Conservation (phyloP, 768 basidiomycete genomes). For the Kwoniella shandongensis region DNA sequence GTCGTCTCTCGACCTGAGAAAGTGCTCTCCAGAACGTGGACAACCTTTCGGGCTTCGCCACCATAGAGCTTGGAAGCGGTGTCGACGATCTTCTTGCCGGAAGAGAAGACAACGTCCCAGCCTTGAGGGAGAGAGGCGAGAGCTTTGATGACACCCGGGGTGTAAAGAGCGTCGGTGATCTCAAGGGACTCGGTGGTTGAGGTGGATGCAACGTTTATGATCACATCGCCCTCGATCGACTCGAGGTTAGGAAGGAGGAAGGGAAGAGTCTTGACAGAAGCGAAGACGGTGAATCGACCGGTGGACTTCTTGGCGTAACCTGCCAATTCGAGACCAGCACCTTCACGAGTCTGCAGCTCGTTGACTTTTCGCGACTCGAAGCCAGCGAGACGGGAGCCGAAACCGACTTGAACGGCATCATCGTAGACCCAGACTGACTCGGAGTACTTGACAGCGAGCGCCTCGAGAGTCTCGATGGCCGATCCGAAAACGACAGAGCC, state of each 20-base stretch:
- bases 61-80: slow-evolving; percentile 75
- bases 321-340: slow-evolving; percentile 46
- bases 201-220: slow-evolving; percentile 77
- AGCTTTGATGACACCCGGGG: slow-evolving; percentile 34
- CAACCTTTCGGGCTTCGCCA: slow-evolving; percentile 60
- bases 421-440: slow-evolving; percentile 49
- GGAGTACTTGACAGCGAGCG: slow-evolving; percentile 38
- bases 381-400: slow-evolving; percentile 30
- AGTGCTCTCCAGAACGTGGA: slow-evolving; percentile 89
- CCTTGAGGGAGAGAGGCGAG: slow-evolving; percentile 35
- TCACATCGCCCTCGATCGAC: slow-evolving; percentile 69
- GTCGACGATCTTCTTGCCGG: slow-evolving; percentile 77
- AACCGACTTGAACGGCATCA: slow-evolving; percentile 47
- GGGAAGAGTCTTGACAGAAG: slow-evolving; percentile 77
- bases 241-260: slow-evolving; percentile 76
- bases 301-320: slow-evolving; percentile 61
- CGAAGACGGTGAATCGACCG: slow-evolving; percentile 56
- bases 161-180: slow-evolving; percentile 69
- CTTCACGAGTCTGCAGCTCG: slow-evolving; percentile 38
- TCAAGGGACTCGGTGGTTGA: slow-evolving; percentile 66
- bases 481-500: slow-evolving; percentile 42
- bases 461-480: slow-evolving; percentile 45
- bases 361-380: slow-evolving; percentile 24
- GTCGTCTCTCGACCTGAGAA: slow-evolving; percentile 74
- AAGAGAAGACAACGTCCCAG: slow-evolving; percentile 71